Evolutionary conservation across 768 basidiomycete species (phyloP).

Genomic region (Lentinus brumalis): DNA sequence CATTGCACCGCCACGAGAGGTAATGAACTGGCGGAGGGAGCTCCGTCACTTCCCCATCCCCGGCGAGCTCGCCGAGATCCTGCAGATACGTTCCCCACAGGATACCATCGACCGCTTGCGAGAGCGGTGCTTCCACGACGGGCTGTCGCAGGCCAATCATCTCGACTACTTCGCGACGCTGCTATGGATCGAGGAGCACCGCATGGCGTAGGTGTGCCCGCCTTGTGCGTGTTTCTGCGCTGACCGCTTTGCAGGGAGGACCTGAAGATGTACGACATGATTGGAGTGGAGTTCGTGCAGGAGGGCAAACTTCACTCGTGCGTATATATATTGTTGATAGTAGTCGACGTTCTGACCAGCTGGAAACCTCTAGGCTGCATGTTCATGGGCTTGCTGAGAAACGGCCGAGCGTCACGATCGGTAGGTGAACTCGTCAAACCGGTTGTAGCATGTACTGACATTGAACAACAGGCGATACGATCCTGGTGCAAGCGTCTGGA

Average conservation of each 20-base stretch:
- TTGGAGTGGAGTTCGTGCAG: slow-evolving; percentile 37
- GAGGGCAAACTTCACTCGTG: slow-evolving; percentile 48
- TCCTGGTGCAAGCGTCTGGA: slow-evolving; percentile 29
- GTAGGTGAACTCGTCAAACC: slow-evolving; percentile 31
- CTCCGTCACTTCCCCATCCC: slow-evolving; percentile 7
- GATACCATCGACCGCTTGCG: slow-evolving; percentile 35
- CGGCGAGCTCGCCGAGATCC: slow-evolving; percentile 12
- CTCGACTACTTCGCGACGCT: slow-evolving; percentile 46
- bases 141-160: background rate
- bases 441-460: slow-evolving; percentile 10
- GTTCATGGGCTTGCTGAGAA: slow-evolving; percentile 61
- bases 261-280: slow-evolving; percentile 39
- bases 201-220: slow-evolving; percentile 29
- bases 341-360: background rate
- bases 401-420: slow-evolving; percentile 58
- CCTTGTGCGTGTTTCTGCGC: background rate
- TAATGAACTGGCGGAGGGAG: slow-evolving; percentile 5
- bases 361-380: slow-evolving; percentile 37
- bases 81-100: slow-evolving; percentile 25
- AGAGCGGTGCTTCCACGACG: background rate
- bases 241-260: slow-evolving; percentile 28
- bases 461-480: slow-evolving; percentile 33
- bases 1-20: slow-evolving; percentile 9
- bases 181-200: slow-evolving; percentile 54
- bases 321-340: slow-evolving; percentile 11